Percentiles rank a stretch among this genome's conserved stretches.
Evolutionary conservation across 306 rosid species (phyloP).

Genomic region (Luffa aegyptiaca): DNA sequence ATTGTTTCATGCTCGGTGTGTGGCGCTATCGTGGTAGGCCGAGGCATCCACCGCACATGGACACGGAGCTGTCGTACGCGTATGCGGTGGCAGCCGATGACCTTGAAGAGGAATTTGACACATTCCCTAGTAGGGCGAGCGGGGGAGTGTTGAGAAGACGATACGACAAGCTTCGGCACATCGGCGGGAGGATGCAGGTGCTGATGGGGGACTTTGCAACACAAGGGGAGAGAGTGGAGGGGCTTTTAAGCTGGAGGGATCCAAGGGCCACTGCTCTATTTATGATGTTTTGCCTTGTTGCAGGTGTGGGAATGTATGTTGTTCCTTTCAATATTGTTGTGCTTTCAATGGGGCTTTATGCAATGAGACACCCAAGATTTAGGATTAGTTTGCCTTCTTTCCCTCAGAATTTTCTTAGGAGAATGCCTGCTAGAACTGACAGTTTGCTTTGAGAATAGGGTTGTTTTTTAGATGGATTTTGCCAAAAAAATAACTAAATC

Average conservation of each 20-base stretch:
- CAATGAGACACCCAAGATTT: conserved; percentile 31
- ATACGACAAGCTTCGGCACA: conserved; percentile 33
- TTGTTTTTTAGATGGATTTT: background rate
- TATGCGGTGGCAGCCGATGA: conserved; percentile 24
- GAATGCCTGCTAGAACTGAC: conserved; percentile 49
- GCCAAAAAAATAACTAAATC: background rate
- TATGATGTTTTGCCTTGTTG: conserved; percentile 22
- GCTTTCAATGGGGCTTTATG: conserved; percentile 1
- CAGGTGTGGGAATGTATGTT: conserved; percentile 15
- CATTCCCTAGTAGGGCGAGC: conserved; percentile 20
- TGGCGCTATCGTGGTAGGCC: conserved; percentile 23
- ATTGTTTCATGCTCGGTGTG: conserved; percentile 6
- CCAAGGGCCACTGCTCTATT: conserved; percentile 39
- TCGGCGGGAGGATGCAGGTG: conserved; percentile 23
- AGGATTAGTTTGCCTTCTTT: conserved; percentile 20
- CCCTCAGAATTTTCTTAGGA: conserved; percentile 34
- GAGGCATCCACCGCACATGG: conserved; percentile 37
- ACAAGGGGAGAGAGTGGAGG: conserved; percentile 39
- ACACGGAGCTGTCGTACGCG: conserved; percentile 24
- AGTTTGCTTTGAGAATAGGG: conserved; percentile 20
- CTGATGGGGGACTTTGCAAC: conserved; percentile 36
- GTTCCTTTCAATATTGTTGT: conserved; percentile 7
- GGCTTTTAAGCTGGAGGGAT: conserved; percentile 39
- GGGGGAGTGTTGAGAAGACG: conserved; percentile 18
- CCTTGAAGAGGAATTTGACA: conserved; percentile 39